These are phyloP conservation scores for Blepharisma undulans DNA, from an alignment of 169 alveolate genomes.

Conservation along the genomic window DNA sequence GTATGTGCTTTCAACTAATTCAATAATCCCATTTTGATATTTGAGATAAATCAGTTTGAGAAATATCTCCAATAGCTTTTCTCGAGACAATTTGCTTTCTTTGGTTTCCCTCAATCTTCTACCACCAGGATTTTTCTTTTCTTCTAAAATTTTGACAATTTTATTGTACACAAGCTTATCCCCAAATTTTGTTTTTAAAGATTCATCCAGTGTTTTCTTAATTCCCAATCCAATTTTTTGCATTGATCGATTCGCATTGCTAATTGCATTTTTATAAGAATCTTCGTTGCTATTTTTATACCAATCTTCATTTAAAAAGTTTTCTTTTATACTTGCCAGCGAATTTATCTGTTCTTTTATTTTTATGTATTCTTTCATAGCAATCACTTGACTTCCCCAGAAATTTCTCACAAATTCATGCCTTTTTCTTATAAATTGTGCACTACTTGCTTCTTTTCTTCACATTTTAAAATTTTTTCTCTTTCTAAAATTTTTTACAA, in stretches of 20 bases:
- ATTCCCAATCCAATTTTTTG: constrained; percentile 50
- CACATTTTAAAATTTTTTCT: constrained; percentile 53
- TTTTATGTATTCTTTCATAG: background rate
- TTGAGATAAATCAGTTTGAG: background rate
- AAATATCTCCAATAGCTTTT: background rate
- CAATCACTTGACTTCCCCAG: background rate
- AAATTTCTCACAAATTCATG: constrained; percentile 30
- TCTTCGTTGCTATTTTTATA: constrained; percentile 15
- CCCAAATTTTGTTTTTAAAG: too few relatives aligned
- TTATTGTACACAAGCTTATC: too few relatives aligned
- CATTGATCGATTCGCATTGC: constrained; percentile 15
- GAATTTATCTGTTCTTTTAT: background rate
- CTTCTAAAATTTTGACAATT: too few relatives aligned
- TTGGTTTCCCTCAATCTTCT: too few relatives aligned
- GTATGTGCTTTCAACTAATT: background rate
- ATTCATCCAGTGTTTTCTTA: constrained; percentile 46
- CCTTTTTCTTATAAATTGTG: constrained; percentile 47
- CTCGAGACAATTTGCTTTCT: too few relatives aligned
- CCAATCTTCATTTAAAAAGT: background rate
- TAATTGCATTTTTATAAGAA: constrained; percentile 53
- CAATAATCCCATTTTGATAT: background rate
- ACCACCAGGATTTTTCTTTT: too few relatives aligned
- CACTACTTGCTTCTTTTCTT: constrained; percentile 47
- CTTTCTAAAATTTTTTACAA: constrained; percentile 50
- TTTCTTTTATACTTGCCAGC: background rate